Evolutionary conservation across 208 protist genomes (phyloP), one percentile per base, ranked within the genome.

Genomic region (Herpetomonas samuelpessoai): DNA sequence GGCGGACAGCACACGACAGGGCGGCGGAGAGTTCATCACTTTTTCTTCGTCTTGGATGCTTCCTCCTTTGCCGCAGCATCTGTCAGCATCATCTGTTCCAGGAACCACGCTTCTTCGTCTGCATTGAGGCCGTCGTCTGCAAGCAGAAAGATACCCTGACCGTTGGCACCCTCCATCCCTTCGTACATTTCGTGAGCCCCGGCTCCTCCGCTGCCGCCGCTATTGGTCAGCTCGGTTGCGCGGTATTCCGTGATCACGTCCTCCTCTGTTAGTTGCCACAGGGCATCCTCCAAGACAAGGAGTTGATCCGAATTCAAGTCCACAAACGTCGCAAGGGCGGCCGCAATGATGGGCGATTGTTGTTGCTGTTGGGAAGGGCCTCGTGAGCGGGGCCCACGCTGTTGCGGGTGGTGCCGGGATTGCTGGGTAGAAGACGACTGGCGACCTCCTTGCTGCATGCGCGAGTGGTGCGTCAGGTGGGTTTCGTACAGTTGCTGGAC

Each of bases 91-190:
- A 94, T 92, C 69, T 94, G 88, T 56, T 94, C 62, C 31, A 94
- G 60, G 2, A 94, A 54, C 84, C 88, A 94, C 51, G 66, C 88
- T 66, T 94, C 83, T 65, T 94, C 84, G 24, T 91, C 88, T 3
- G 69, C 41, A 4, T 70, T 57, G 61, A 94, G 79, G 26, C 57
- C 79, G 0, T 86, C 76, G 28, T 91, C 87, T 26, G 79, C 70
- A 55, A 86, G 68, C 14, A 79, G 29, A 53, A 89, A 89, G 3
- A 83, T 22, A n/a, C 67, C 46, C 14, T 72, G 70, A 10, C 70
- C 72, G 1, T 73, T 70, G 4, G 57, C 67, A 0, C 47, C 56
- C 4, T 52, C 26, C 19, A 30, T 24, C 12, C 1, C 47, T 19
- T 59, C 51, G 16, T 56, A 22, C 1, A 31, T 38, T 1, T 58